Evolutionary conservation across 2,329 filamentous ascomycete genomes (phyloP).

Genomic region (Thermochaetoides dissita): DNA sequence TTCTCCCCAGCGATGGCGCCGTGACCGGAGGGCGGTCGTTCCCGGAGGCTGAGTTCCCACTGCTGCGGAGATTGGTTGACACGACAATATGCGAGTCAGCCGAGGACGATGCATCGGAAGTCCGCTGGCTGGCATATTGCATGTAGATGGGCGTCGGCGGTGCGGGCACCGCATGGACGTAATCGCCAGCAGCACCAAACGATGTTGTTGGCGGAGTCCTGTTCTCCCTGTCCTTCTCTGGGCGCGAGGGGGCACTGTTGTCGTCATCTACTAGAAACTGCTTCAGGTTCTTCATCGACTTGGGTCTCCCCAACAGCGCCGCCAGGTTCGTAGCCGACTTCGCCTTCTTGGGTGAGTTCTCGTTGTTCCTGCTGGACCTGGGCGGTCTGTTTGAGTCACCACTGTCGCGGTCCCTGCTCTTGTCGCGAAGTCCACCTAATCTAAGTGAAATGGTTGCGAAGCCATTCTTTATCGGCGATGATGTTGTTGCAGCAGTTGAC

Average conservation of each 20-base stretch:
- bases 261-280: conserved; percentile 23
- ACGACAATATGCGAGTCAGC: too few relatives aligned
- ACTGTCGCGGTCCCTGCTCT: conserved; percentile 19
- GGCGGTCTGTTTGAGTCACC: conserved; percentile 22
- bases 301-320: conserved; percentile 51
- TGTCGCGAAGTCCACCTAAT: conserved; percentile 22
- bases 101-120: too few relatives aligned
- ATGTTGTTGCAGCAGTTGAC: conserved; percentile 10
- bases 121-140: conserved; percentile 25
- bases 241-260: conserved; percentile 15
- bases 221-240: conserved; percentile 81
- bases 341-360: conserved; percentile 52
- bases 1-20: conserved; percentile 17
- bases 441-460: conserved; percentile 29
- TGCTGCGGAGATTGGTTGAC: conserved; percentile 7
- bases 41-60: conserved; percentile 9
- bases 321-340: conserved; percentile 78
- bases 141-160: conserved; percentile 63
- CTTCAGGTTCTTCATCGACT: conserved; percentile 55
- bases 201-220: conserved; percentile 39
- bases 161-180: not conserved
- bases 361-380: conserved; percentile 25
- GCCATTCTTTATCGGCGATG: conserved; percentile 28
- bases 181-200: conserved; percentile 2
- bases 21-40: conserved; percentile 1